phyloP scores from a whole-genome alignment of 306 rosid species.

The Casuarina cunninghamiana region DNA sequence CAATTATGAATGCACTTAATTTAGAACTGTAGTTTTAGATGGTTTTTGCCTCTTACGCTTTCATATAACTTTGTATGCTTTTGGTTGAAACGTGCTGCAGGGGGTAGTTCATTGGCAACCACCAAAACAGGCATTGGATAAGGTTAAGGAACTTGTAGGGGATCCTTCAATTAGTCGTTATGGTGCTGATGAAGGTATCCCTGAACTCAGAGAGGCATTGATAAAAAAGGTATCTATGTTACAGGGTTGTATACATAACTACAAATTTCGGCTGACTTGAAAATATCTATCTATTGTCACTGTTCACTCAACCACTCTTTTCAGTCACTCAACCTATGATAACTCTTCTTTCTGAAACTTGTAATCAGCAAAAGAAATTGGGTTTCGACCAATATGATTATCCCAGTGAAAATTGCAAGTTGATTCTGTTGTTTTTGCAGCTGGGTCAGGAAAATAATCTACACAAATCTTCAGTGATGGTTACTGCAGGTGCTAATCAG shows the following conservation, averaged over 20 bases:
- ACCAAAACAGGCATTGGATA: constrained; percentile 76
- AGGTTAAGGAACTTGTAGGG: constrained; percentile 73
- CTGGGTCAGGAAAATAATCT: constrained; percentile 70
- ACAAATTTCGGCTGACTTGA: not conserved
- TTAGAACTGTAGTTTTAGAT: not conserved
- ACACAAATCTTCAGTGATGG: constrained; percentile 91
- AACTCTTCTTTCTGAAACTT: not conserved
- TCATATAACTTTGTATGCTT: not conserved
- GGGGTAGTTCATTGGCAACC: constrained; percentile 99
- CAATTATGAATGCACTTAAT: not conserved
- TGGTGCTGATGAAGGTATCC: constrained; percentile 90
- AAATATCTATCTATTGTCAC: not conserved
- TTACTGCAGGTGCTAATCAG: constrained; percentile 99
- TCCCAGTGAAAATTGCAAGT: not conserved
- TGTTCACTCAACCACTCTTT: not conserved
- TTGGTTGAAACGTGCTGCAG: constrained; percentile 42
- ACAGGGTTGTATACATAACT: not conserved
- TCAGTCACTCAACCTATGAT: not conserved
- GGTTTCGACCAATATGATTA: constrained; percentile 7
- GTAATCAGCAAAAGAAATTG: not conserved
- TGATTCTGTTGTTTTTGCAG: constrained; percentile 46
- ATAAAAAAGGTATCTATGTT: constrained; percentile 49
- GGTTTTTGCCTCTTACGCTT: not conserved
- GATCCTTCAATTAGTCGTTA: constrained; percentile 87
- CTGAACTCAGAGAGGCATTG: constrained; percentile 83